Percentiles rank a stretch among this genome's conserved stretches.
phyloP scores from a whole-genome alignment of 495 filamentous ascomycete genomes.

The Penicillium simplicissimum region DNA sequence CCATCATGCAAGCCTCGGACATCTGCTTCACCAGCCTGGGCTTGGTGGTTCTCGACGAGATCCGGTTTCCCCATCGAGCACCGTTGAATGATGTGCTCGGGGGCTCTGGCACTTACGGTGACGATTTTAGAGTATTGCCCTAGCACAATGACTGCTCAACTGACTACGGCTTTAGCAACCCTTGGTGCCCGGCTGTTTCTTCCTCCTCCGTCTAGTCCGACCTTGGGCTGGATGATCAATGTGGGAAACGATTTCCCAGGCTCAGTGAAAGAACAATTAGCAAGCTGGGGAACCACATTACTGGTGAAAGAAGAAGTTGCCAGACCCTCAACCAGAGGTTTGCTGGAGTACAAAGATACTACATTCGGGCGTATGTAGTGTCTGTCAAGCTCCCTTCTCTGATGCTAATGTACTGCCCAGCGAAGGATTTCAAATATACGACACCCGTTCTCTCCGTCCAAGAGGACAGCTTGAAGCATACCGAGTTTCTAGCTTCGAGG shows the following conservation, averaged over 20 bases:
- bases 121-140: not conserved
- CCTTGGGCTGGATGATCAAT: slow-evolving; percentile 82
- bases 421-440: slow-evolving; percentile 72
- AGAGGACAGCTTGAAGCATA: slow-evolving; percentile 13
- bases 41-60: slow-evolving; percentile 39
- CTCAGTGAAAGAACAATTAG: slow-evolving; percentile 53
- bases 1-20: not conserved
- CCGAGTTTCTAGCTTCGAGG: slow-evolving; percentile 43
- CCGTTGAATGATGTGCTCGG: slow-evolving; percentile 35
- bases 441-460: slow-evolving; percentile 49
- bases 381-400: slow-evolving; percentile 3
- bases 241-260: slow-evolving; percentile 75
- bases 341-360: slow-evolving; percentile 34
- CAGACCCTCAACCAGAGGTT: slow-evolving; percentile 50
- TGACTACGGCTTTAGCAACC: slow-evolving; percentile 25
- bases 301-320: slow-evolving; percentile 71
- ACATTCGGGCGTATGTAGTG: slow-evolving; percentile 43
- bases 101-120: slow-evolving; percentile 40
- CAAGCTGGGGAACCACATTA: slow-evolving; percentile 64
- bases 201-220: slow-evolving; percentile 23
- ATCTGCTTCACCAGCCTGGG: slow-evolving; percentile 33
- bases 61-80: slow-evolving; percentile 24
- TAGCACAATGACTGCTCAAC: not conserved
- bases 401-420: slow-evolving; percentile 29
- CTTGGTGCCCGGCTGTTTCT: slow-evolving; percentile 37